Base-by-base conservation (phyloP, 2,329 filamentous ascomycete genomes). In the Epichloe sp. region DNA sequence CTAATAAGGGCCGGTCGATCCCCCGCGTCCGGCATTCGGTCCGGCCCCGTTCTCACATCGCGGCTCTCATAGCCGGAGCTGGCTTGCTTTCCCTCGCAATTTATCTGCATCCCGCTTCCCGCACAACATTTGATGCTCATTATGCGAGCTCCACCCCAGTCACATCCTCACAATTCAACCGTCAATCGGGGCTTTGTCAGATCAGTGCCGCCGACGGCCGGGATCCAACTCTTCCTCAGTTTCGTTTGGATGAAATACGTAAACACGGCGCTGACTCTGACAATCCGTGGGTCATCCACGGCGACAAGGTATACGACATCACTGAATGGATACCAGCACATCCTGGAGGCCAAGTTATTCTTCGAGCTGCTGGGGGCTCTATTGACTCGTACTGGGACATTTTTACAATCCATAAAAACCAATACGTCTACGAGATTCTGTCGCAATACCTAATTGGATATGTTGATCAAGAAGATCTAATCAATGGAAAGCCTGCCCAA, bases 301-400 rank as follows among this genome's bases (percentile, higher is more conserved):
- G 73, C 23, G 77, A 78, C 60, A 78, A 79, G 52, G 80, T 86
- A 19, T 86, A 85, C 69, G 78, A 86, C 59, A 85, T 86, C 49
- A 85, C 82, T 1, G 79, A 84, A 48, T 86, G 82, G 79, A 67
- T 85, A 21, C 68, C 71, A 1, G 79, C 74, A 1, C 82, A 86
- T 59, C 82, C 82, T 0, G 82, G 82, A 3, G 82, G 82, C 42
- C 77, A 83, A 49, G 79, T 86, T 14, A 86, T 86, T 53, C 68
- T 85, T 8, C 74, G 78, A 34, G 82, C 82, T 1, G 80, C 79
- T 1, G 82, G 82, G 3, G 76, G 77, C 38, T 77, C 75, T 50
- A 76, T 86, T 47, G 82, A 86, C 48, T 75, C 77, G 0, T 85
- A 84, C 65, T 86, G 82, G 82, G 71, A 83, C 53, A 83, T 86